Conservation (phyloP, 306 rosid genomes). For the Herpetospermum pedunculosum region DNA sequence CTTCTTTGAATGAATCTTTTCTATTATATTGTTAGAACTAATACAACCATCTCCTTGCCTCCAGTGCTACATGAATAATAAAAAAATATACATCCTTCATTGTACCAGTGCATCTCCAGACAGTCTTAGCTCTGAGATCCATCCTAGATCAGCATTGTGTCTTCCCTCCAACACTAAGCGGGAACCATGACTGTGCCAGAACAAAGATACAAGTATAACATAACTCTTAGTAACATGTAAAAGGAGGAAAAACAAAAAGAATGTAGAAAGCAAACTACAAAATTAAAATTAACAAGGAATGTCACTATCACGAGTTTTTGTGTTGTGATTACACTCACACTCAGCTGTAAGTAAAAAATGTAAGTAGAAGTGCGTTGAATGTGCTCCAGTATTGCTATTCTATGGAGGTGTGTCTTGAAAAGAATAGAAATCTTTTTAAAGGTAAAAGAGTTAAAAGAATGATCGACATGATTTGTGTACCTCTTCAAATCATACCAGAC, state of each 20-base stretch:
- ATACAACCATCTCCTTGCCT: neutral
- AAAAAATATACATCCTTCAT: slow-evolving; percentile 4
- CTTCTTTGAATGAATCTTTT: neutral
- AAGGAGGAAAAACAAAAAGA: neutral
- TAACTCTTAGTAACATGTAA: neutral
- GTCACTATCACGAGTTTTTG: neutral
- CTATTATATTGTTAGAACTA: neutral
- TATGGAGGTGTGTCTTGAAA: neutral
- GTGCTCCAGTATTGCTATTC: neutral
- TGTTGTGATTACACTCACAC: neutral
- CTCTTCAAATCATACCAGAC: slow-evolving; percentile 94
- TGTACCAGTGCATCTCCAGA: slow-evolving; percentile 74
- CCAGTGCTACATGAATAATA: neutral
- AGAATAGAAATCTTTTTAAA: neutral
- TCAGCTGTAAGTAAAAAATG: neutral
- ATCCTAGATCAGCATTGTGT: slow-evolving; percentile 76
- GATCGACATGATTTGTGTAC: slow-evolving; percentile 24
- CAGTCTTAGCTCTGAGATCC: slow-evolving; percentile 77
- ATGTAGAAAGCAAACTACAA: neutral
- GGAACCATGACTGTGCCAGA: slow-evolving; percentile 57
- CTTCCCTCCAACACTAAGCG: slow-evolving; percentile 77
- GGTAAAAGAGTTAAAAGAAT: neutral
- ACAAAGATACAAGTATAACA: slow-evolving; percentile 25
- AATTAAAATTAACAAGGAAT: neutral
- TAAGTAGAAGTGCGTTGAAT: neutral